These are phyloP conservation scores for Fagopyrum homotropicum DNA, from an alignment of 148 eudicot species.

Conservation along the genomic window DNA sequence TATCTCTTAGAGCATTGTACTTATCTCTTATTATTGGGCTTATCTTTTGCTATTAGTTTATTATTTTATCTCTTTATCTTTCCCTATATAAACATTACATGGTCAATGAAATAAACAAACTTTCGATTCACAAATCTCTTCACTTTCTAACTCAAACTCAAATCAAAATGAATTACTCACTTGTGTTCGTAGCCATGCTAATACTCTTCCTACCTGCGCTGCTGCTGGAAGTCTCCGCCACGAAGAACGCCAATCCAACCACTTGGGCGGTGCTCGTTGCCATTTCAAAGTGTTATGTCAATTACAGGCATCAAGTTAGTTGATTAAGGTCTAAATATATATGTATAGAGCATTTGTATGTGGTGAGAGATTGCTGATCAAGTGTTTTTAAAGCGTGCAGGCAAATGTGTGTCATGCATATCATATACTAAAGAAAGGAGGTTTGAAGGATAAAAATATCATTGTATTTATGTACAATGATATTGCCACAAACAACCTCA, in stretches of 20 bases:
- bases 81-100: too few species aligned
- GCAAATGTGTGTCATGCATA: slow-evolving; percentile 80
- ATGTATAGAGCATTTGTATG: too few species aligned
- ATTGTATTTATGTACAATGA: slow-evolving; percentile 70
- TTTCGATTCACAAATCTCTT: too few species aligned
- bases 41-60: too few species aligned
- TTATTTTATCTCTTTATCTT: too few species aligned
- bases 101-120: too few species aligned
- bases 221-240: neutral
- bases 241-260: slow-evolving; percentile 15
- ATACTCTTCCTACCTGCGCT: neutral
- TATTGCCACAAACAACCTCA: slow-evolving; percentile 53
- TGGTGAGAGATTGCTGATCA: too few species aligned
- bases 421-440: slow-evolving; percentile 65
- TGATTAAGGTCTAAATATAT: too few species aligned
- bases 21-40: too few species aligned
- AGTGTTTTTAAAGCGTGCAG: slow-evolving; percentile 19
- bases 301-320: slow-evolving; percentile 57
- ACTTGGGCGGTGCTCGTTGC: slow-evolving; percentile 79
- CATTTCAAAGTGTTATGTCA: slow-evolving; percentile 61
- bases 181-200: too few species aligned
- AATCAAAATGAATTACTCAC: neutral
- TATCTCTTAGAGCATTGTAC: too few species aligned
- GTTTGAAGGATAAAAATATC: slow-evolving; percentile 69
- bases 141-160: neutral